A percentile compares a stretch with the other conserved stretches of the same genome.
Evolutionary conservation across 2,329 filamentous ascomycete species (phyloP).

Genomic region (Venturia pyrina): DNA sequence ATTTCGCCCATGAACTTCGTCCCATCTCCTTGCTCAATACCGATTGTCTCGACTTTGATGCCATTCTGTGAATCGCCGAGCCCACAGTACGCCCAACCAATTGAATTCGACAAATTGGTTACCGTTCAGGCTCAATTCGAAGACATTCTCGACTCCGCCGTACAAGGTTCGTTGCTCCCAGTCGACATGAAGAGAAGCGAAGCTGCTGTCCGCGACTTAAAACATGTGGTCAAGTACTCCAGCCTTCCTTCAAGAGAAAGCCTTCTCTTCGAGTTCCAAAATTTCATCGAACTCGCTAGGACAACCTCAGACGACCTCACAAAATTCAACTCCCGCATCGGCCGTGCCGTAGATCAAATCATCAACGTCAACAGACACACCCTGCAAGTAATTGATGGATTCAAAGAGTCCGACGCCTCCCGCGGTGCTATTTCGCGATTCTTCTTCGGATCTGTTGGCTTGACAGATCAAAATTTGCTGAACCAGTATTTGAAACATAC

Average conservation of each 20-base stretch:
- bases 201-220: constrained; percentile 62
- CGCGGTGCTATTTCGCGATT: constrained; percentile 32
- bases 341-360: constrained; percentile 62
- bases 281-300: constrained; percentile 61
- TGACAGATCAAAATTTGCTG: constrained; percentile 53
- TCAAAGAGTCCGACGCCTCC: constrained; percentile 36
- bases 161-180: constrained; percentile 56
- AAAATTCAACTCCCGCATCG: constrained; percentile 67
- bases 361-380: constrained; percentile 71
- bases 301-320: constrained; percentile 57
- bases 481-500: constrained; percentile 70
- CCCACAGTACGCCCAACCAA: constrained; percentile 19
- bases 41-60: neutral
- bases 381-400: constrained; percentile 53
- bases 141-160: constrained; percentile 58
- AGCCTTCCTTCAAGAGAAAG: constrained; percentile 57
- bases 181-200: constrained; percentile 73
- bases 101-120: constrained; percentile 66
- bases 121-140: constrained; percentile 66
- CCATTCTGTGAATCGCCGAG: neutral
- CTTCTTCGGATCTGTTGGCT: constrained; percentile 39
- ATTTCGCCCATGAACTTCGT: neutral
- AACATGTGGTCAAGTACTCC: constrained; percentile 61
- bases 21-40: constrained; percentile 3
- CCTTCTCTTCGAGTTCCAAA: constrained; percentile 64